Evolutionary conservation across 768 basidiomycete species (phyloP).

Genomic region (Leucosporidium creatinivorum): DNA sequence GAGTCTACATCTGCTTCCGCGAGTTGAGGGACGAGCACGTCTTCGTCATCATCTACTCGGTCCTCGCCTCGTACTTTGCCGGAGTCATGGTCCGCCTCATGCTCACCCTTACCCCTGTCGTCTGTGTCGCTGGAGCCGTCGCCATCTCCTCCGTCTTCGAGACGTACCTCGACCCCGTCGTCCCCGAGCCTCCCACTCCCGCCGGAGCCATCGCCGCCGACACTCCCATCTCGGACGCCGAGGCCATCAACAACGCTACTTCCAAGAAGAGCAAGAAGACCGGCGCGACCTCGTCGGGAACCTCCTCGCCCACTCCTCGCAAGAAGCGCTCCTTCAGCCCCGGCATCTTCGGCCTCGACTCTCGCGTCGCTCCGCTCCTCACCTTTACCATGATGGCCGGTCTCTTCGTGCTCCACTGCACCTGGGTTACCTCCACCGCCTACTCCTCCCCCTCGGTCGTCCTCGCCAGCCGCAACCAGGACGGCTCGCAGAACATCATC

Average conservation of each 20-base stretch:
- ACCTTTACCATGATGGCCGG: constrained; percentile 69
- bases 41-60: constrained; percentile 96
- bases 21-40: constrained; percentile 92
- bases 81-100: constrained; percentile 99
- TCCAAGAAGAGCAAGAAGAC: constrained; percentile 57
- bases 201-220: neutral
- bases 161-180: constrained; percentile 75
- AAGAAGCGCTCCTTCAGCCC: constrained; percentile 17
- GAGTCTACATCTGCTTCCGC: constrained; percentile 87
- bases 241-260: constrained; percentile 41
- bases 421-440: constrained; percentile 87
- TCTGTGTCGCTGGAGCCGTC: constrained; percentile 86
- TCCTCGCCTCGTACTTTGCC: constrained; percentile 94
- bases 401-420: constrained; percentile 93
- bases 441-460: constrained; percentile 99
- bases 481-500: constrained; percentile 88
- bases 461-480: constrained; percentile 64
- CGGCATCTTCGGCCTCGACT: constrained; percentile 80
- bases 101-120: constrained; percentile 93
- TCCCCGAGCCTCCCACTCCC: constrained; percentile 49
- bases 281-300: neutral
- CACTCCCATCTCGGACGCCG: constrained; percentile 32
- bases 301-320: constrained; percentile 4
- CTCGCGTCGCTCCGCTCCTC: constrained; percentile 64
- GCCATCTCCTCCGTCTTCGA: constrained; percentile 81